These are phyloP conservation scores for Boletus vinaceobasis DNA, from an alignment of 768 basidiomycete genomes.

Conservation along the genomic window DNA sequence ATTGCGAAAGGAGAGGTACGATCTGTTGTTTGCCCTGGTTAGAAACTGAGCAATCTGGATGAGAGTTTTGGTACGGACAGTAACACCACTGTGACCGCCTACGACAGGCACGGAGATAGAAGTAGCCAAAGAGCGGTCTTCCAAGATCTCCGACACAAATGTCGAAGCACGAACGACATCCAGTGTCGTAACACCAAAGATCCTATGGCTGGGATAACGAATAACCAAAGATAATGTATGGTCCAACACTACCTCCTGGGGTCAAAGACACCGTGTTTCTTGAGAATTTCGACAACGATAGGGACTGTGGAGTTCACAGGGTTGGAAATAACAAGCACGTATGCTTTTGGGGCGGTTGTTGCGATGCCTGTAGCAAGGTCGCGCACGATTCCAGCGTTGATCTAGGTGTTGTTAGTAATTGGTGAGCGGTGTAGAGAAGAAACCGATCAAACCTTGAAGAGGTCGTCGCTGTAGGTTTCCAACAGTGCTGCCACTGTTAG, in stretches of 20 bases:
- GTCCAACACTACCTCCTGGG: slow-evolving; percentile 67
- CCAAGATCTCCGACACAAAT: slow-evolving; percentile 80
- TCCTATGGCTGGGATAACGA: slow-evolving; percentile 39
- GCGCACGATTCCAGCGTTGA: slow-evolving; percentile 96
- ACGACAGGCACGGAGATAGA: slow-evolving; percentile 83
- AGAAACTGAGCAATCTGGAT: neutral
- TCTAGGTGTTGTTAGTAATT: slow-evolving; percentile 44
- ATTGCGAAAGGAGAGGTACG: slow-evolving; percentile 90
- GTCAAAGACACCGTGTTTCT: slow-evolving; percentile 87
- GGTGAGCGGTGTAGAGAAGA: neutral
- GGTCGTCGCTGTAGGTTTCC: slow-evolving; percentile 66
- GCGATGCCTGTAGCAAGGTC: slow-evolving; percentile 92
- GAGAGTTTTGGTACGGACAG: slow-evolving; percentile 43
- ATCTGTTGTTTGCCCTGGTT: slow-evolving; percentile 48
- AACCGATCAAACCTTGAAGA: slow-evolving; percentile 73
- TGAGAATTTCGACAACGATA: slow-evolving; percentile 92
- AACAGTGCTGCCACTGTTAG: slow-evolving; percentile 5
- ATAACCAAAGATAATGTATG: neutral
- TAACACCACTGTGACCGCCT: slow-evolving; percentile 92
- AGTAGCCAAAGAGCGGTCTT: slow-evolving; percentile 56
- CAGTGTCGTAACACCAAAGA: slow-evolving; percentile 97
- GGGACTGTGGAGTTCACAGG: slow-evolving; percentile 99
- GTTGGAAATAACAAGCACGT: slow-evolving; percentile 96
- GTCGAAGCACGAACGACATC: slow-evolving; percentile 98
- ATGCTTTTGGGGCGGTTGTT: slow-evolving; percentile 78